phyloP scores from a whole-genome alignment of 2,329 filamentous ascomycete genomes.

The Neofusicoccum sp. region DNA sequence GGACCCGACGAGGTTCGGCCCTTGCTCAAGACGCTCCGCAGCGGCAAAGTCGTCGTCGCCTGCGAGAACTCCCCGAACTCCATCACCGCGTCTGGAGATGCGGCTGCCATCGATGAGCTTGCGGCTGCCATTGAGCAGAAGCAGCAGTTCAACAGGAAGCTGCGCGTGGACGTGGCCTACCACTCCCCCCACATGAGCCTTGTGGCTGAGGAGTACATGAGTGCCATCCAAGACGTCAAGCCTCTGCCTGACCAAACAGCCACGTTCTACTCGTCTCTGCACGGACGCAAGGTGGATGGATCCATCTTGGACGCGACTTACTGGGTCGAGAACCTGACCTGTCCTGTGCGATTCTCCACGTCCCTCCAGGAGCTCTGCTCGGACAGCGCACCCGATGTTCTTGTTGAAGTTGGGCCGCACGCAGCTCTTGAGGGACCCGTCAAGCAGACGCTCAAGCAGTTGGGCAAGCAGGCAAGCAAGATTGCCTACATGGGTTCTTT shows the following conservation, averaged over 20 bases:
- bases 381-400: slow-evolving; percentile 1
- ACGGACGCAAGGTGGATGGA: background rate
- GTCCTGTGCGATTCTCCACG: slow-evolving; percentile 39
- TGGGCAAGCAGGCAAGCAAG: slow-evolving; percentile 15
- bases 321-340: slow-evolving; percentile 43
- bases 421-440: slow-evolving; percentile 31
- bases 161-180: slow-evolving; percentile 49
- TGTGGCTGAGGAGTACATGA: slow-evolving; percentile 33
- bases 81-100: slow-evolving; percentile 51
- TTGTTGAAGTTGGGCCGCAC: slow-evolving; percentile 36
- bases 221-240: background rate
- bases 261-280: slow-evolving; percentile 16
- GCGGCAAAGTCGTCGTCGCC: slow-evolving; percentile 25
- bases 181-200: slow-evolving; percentile 49
- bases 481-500: slow-evolving; percentile 11
- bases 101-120: slow-evolving; percentile 36
- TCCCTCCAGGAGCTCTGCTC: slow-evolving; percentile 25
- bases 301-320: slow-evolving; percentile 29
- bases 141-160: slow-evolving; percentile 41
- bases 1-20: slow-evolving; percentile 2
- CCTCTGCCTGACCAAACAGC: slow-evolving; percentile 2
- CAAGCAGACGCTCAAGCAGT: slow-evolving; percentile 16
- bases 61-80: slow-evolving; percentile 45
- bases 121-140: slow-evolving; percentile 36
- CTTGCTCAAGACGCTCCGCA: slow-evolving; percentile 5